Conservation (phyloP, 768 basidiomycete genomes). For the Hydnomerulius pinastri region DNA sequence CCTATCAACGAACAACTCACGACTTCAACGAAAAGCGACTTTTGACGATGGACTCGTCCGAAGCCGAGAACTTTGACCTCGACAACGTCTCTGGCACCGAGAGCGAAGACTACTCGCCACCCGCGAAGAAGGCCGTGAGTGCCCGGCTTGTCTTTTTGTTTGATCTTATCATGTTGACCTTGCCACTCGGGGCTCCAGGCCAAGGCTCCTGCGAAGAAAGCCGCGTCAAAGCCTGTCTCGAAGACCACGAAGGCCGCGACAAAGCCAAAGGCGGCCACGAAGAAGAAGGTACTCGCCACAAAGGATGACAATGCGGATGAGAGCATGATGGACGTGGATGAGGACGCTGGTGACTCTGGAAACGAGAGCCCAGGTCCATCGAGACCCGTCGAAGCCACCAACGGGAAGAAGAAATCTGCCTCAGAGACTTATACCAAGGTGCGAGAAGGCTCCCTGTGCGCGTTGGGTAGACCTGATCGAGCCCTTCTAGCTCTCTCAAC, state of each 20-base stretch:
- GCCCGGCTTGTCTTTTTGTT: background rate
- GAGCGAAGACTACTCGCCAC: constrained; percentile 68
- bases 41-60: constrained; percentile 69
- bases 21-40: constrained; percentile 13
- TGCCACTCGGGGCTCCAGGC: constrained; percentile 24
- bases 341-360: constrained; percentile 38
- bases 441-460: constrained; percentile 13
- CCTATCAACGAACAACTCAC: background rate
- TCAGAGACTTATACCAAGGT: constrained; percentile 93
- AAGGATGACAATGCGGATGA: constrained; percentile 65
- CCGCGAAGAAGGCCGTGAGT: constrained; percentile 52
- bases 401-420: constrained; percentile 79
- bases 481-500: constrained; percentile 75
- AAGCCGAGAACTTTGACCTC: constrained; percentile 67
- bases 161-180: constrained; percentile 9
- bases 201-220: constrained; percentile 42
- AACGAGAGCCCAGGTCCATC: constrained; percentile 37
- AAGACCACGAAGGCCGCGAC: constrained; percentile 41
- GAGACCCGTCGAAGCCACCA: constrained; percentile 29
- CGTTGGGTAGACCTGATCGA: background rate
- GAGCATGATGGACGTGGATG: constrained; percentile 44
- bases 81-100: constrained; percentile 59
- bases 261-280: constrained; percentile 56
- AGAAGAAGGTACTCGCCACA: constrained; percentile 72
- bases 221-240: constrained; percentile 44